Base-by-base conservation (phyloP, 495 filamentous ascomycete species). In the Talaromyces borbonicus region DNA sequence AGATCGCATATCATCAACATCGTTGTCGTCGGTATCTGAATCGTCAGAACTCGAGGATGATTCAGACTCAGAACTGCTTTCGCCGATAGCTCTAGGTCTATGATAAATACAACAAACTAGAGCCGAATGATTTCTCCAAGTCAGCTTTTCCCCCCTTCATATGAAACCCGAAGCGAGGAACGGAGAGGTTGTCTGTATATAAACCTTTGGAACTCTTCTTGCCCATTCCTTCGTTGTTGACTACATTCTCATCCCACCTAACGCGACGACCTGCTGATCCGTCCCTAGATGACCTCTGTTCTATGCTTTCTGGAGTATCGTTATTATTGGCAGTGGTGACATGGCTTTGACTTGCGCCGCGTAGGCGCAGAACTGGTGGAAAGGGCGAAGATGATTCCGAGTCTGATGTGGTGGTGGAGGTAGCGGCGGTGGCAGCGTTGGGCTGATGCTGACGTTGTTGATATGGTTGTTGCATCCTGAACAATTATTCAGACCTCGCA, bases 81-180 rank as follows among this genome's bases (percentile, higher is more conserved):
- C 92, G 61, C 83, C 92, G 7, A 89, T 78, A 31, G 74, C 78
- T 43, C 80, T 82, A 2, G 86, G 78, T 49, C 85, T 84, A 68
- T 94, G 89, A 69, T 96, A 99, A 59, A 97, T 97, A 62, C 92
- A 99, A 75, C 92, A 99, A 18, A 97, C 93, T 96, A 53, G 29
- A 38, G 19, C 56, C 25, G 16, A 22, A 30, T 8, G 15, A 16
- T 16, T 18, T 8, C 8, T 0, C 15, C 19, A 5, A 36, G 32
- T 36, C 15, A 36, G 15, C 14, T 16, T 1, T 16, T 36, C 1
- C 14, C 9, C 0, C 2, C 15, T 16, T 16, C 32, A 7, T 0
- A 8, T 33, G 32, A 18, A 14, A 18, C 6, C 15, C 19, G 11
- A 20, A 6, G 8, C 19, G 35, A n/a, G 16, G 18, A 29, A 55